Evolutionary conservation across 768 basidiomycete species (phyloP), one percentile per base, ranked within the genome.

Genomic region (Russula ochroleuca): DNA sequence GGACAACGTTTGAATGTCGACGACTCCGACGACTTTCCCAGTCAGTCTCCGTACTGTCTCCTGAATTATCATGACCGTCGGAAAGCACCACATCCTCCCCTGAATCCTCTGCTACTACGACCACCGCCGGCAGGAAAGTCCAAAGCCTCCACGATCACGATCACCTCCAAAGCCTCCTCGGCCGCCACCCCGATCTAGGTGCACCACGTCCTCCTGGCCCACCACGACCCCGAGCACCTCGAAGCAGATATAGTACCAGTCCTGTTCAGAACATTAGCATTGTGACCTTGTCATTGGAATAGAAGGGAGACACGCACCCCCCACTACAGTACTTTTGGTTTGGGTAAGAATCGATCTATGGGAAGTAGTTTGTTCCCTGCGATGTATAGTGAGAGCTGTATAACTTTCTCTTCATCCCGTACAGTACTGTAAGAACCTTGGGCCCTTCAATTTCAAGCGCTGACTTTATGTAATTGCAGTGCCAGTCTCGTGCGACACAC

Each of bases 361-460:
- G 97, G 96, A 45, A 99, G 79, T 58, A 98, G 83, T 76, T 98
- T 98, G 79, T 99, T 97, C n/a, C 88, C 88, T 45, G 86, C 92
- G 72, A 99, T 98, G 75, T 92, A 99, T 49, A 99, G 92, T 73
- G 96, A 98, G 28, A 28, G 28, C 28, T 2, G 28, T 28, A 28
- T 2, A 28, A 2, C 28, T 28, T 28, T 28, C 28, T 28, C 5
- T 28, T 28, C 28, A 28, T 28, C 5, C 5, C 5, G 2, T 5
- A 28, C 28, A 28, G 28, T 5, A 28, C 28, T 2, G 28, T 28
- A 28, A 28, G 5, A 28, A 28, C 28, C n/a, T n/a, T n/a, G n/a
- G n/a, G n/a, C n/a, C n/a, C n/a, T n/a, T n/a, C n/a, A n/a, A n/a
- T n/a, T n/a, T n/a, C n/a, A n/a, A n/a, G n/a, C n/a, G n/a, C n/a